Evolutionary conservation across 345 rosid species (phyloP).

Genomic region (Laguncularia racemosa): DNA sequence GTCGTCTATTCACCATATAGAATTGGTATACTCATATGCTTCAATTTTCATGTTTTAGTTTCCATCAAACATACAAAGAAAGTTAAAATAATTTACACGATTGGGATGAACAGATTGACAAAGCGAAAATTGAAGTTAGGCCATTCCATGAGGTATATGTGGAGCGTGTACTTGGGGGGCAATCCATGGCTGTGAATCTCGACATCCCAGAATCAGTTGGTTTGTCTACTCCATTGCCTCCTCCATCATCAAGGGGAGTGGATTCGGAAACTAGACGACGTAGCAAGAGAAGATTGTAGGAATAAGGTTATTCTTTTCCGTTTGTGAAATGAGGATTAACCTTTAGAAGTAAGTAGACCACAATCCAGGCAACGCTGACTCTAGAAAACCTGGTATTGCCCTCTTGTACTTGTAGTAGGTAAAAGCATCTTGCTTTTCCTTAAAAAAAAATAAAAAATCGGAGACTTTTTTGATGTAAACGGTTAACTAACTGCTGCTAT

Average conservation of each 20-base stretch:
- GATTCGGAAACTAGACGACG: constrained; percentile 48
- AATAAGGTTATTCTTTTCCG: neutral
- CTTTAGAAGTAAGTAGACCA: no score
- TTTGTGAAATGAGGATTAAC: no score
- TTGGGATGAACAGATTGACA: constrained; percentile 46
- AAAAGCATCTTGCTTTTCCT: no score
- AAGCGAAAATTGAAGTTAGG: constrained; percentile 46
- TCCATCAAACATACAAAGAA: neutral
- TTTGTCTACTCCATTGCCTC: constrained; percentile 33
- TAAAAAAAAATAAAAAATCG: no score
- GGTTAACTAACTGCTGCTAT: no score
- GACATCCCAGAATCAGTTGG: constrained; percentile 93
- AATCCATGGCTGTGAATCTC: constrained; percentile 46
- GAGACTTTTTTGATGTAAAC: no score
- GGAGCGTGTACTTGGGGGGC: constrained; percentile 30
- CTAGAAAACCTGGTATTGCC: no score
- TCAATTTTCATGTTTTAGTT: neutral
- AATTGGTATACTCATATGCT: constrained; percentile 38
- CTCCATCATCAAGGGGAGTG: constrained; percentile 49
- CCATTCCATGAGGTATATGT: constrained; percentile 34
- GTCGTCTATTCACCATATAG: constrained; percentile 82
- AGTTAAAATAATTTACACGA: neutral
- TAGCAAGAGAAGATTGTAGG: constrained; percentile 42
- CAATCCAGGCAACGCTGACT: no score
- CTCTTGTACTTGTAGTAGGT: no score